phyloP scores from a whole-genome alignment of 2,329 filamentous ascomycete species.

The Cercospora sp. region DNA sequence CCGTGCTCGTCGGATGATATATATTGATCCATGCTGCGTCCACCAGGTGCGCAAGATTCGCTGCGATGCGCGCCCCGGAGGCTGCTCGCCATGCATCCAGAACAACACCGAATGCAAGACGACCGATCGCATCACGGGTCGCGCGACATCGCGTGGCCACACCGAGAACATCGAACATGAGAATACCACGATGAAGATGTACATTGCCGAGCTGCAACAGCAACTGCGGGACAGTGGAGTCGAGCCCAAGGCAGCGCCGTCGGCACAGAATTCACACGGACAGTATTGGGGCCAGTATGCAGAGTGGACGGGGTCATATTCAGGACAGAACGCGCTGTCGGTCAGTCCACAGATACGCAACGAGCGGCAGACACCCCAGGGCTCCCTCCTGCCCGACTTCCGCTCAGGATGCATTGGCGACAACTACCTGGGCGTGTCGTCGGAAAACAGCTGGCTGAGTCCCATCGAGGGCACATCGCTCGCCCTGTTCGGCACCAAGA shows the following conservation, averaged over 20 bases:
- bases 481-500: conserved; percentile 76
- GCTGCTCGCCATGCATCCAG: conserved; percentile 78
- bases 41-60: conserved; percentile 79
- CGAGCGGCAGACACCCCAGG: conserved; percentile 23
- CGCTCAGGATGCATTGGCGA: conserved; percentile 55
- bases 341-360: conserved; percentile 3
- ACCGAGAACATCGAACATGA: conserved; percentile 74
- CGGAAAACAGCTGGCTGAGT: conserved; percentile 65
- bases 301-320: conserved; percentile 3
- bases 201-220: conserved; percentile 68
- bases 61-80: conserved; percentile 77
- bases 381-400: conserved; percentile 47
- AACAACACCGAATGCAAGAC: conserved; percentile 78
- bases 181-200: conserved; percentile 65
- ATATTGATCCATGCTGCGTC: not conserved
- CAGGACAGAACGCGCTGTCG: not conserved
- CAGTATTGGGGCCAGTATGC: conserved; percentile 20
- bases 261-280: conserved; percentile 8
- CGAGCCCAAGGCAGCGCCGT: conserved; percentile 47
- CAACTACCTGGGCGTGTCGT: conserved; percentile 66
- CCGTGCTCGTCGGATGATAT: not conserved
- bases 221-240: conserved; percentile 63
- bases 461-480: conserved; percentile 74
- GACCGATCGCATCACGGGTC: conserved; percentile 82
- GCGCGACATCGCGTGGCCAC: conserved; percentile 76